Evolutionary conservation across 2,329 filamentous ascomycete genomes (phyloP).

Genomic region (Colletotrichum trifolii): DNA sequence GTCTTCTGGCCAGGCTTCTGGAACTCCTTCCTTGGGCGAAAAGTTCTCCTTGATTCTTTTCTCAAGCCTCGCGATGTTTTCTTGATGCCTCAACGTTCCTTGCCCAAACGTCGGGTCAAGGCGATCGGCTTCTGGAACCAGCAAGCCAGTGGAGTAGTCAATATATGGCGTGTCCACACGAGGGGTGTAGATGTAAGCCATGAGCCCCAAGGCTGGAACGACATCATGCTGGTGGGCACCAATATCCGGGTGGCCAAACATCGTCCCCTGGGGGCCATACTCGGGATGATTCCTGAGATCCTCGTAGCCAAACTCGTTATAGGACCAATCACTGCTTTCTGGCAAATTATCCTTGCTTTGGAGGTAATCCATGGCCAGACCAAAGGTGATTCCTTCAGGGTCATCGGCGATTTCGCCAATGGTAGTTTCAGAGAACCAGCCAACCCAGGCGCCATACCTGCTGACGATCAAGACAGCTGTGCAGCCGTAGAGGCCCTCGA

Average conservation of each 20-base stretch:
- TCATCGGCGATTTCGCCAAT: background rate
- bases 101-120: too few species aligned
- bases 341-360: background rate
- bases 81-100: too few species aligned
- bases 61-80: too few species aligned
- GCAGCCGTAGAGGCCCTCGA: background rate
- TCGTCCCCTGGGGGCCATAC: background rate
- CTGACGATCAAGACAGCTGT: background rate
- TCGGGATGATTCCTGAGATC: background rate
- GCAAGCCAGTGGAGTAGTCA: too few species aligned
- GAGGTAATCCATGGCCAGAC: background rate
- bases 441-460: background rate
- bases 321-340: background rate
- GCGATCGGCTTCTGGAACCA: too few species aligned
- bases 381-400: background rate
- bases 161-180: too few species aligned
- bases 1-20: too few species aligned
- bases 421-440: background rate
- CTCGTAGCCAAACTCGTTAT: background rate
- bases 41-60: too few species aligned
- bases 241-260: background rate
- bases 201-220: background rate
- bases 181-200: too few species aligned
- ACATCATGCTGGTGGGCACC: background rate
- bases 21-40: too few species aligned